phyloP scores from a whole-genome alignment of 495 filamentous ascomycete genomes.

The Coniosporium apollinis region DNA sequence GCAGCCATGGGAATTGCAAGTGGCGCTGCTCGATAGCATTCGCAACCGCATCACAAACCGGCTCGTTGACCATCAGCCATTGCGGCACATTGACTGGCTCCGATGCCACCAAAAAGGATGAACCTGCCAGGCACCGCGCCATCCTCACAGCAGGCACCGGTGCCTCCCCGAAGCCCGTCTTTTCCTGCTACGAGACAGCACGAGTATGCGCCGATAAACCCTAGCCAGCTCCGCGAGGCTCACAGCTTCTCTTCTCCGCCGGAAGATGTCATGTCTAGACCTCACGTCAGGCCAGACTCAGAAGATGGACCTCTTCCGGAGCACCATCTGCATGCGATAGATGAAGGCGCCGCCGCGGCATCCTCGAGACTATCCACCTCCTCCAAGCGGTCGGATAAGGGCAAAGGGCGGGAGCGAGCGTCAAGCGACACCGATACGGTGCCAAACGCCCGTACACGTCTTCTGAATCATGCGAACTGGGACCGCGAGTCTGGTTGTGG shows the following conservation, averaged over 20 bases:
- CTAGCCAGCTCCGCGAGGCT: slow-evolving; percentile 14
- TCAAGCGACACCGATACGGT: slow-evolving; percentile 8
- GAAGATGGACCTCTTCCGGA: slow-evolving; percentile 1
- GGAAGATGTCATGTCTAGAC: slow-evolving; percentile 7
- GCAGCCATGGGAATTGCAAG: not conserved
- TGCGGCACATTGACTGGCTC: not conserved
- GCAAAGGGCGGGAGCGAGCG: slow-evolving; percentile 1
- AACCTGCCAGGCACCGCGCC: no score
- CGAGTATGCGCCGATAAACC: slow-evolving; percentile 13
- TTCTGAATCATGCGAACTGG: slow-evolving; percentile 16
- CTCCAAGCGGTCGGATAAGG: slow-evolving; percentile 4
- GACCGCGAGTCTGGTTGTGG: slow-evolving; percentile 22
- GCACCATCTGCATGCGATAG: not conserved
- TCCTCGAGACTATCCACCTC: slow-evolving; percentile 7
- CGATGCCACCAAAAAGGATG: not conserved
- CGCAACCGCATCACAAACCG: not conserved
- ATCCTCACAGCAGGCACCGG: not conserved
- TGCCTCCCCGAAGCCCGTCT: not conserved
- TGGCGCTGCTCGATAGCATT: not conserved
- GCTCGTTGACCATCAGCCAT: not conserved
- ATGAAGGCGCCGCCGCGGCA: slow-evolving; percentile 12
- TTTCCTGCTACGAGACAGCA: not conserved
- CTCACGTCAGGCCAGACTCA: slow-evolving; percentile 2
- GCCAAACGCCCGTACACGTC: slow-evolving; percentile 8
- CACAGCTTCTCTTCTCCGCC: slow-evolving; percentile 13